Evolutionary conservation across 2,329 filamentous ascomycete genomes (phyloP), one percentile per base, ranked within the genome.

Genomic region (Endoconidiophora laricicola): DNA sequence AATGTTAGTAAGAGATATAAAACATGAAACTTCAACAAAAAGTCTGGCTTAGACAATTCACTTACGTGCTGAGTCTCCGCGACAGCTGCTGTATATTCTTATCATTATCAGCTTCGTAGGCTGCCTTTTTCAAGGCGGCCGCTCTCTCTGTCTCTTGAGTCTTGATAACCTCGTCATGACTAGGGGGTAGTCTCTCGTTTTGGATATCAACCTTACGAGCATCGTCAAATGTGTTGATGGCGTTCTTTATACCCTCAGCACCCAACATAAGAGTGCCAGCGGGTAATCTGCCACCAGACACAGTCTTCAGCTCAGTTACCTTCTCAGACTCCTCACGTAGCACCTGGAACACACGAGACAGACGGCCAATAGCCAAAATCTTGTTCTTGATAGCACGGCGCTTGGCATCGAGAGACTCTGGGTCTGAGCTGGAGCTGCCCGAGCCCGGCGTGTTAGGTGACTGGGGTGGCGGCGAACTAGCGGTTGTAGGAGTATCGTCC

Each of bases 321-420:
- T 83, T 79, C 71, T 98, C 91, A 2, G 88, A 94, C 67, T 98
- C 91, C 68, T 98, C 91, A 60, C 91, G 86, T 58, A 98, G 69
- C 46, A 98, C 91, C 65, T 98, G 91, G 81, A 98, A 98, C 54
- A 98, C 91, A 59, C 91, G 85, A 37, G 91, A 96, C 56, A 98
- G 74, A 58, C 91, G 86, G 26, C 91, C 91, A 60, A 98, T 98
- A 54, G 91, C 91, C 59, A 98, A 71, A 61, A 98, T 96, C 73
- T 98, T 98, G 79, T 98, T 98, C 75, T 96, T 96, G 76, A 98
- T 94, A 3, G 88, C 88, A 43, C 88, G 81, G 60, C 91, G 78
- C 74, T 95, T 96, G 72, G 83, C 90, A 63, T 98, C 91, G 59
- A 82, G 86, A 48, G 83, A 88, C 46, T 94, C 87, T 10, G 83